Evolutionary conservation across 257 asterid species (phyloP).

Genomic region (Nicotiana otophora): DNA sequence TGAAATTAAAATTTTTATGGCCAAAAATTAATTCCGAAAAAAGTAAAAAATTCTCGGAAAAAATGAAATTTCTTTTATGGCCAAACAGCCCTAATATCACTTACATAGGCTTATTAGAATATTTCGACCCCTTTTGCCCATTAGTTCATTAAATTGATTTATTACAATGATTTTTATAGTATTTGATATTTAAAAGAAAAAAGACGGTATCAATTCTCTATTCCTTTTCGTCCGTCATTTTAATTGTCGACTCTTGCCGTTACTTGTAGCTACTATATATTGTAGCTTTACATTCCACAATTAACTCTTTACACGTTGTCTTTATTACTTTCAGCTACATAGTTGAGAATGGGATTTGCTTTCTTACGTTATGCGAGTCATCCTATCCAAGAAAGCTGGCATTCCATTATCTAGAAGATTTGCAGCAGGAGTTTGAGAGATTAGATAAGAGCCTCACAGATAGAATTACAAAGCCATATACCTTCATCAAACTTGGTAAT

Average conservation of each 20-base stretch:
- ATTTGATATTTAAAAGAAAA: neutral
- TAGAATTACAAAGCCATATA: slow-evolving; percentile 37
- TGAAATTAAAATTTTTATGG: no score
- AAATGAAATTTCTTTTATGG: no score
- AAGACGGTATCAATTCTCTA: neutral
- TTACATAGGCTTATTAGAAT: neutral
- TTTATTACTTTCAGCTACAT: slow-evolving; percentile 31
- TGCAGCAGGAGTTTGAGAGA: slow-evolving; percentile 41
- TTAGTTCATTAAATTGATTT: neutral
- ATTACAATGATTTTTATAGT: neutral
- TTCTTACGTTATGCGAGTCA: slow-evolving; percentile 43
- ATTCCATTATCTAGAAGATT: slow-evolving; percentile 45
- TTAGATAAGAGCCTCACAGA: slow-evolving; percentile 23
- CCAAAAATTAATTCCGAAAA: no score
- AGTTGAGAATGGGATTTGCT: slow-evolving; percentile 54
- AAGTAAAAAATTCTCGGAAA: no score
- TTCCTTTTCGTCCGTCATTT: neutral
- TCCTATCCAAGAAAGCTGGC: slow-evolving; percentile 53
- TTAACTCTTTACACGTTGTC: neutral
- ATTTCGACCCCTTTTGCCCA: neutral
- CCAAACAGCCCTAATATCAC: no score
- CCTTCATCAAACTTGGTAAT: slow-evolving; percentile 52
- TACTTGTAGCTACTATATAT: neutral
- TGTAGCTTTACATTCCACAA: neutral
- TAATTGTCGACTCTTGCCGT: neutral